phyloP scores from a whole-genome alignment of 192 early-diverging fungal genomes.

The Entomortierella chlamydospora region DNA sequence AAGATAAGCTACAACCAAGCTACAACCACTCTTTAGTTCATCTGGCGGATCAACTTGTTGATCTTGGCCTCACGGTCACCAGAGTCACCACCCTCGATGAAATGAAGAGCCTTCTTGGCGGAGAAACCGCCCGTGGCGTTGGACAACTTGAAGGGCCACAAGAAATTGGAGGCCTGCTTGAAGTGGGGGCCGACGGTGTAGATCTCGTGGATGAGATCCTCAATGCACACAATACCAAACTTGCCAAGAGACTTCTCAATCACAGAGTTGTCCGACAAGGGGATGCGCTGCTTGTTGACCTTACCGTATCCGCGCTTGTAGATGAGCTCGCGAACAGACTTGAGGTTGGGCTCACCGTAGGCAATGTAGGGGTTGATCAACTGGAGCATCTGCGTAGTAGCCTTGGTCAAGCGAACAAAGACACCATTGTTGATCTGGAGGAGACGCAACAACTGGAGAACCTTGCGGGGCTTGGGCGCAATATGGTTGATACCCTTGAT shows the following conservation, averaged over 20 bases:
- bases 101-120: conserved; percentile 94
- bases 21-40: too few relatives aligned
- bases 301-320: conserved; percentile 99
- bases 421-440: conserved; percentile 99
- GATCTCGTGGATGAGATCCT: conserved; percentile 99
- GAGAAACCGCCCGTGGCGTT: conserved; percentile 97
- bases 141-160: conserved; percentile 99
- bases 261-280: conserved; percentile 95
- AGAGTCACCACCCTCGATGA: conserved; percentile 96
- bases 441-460: conserved; percentile 97
- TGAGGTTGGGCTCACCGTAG: conserved; percentile 95
- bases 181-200: conserved; percentile 98
- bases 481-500: conserved; percentile 99
- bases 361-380: conserved; percentile 96
- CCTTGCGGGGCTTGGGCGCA: conserved; percentile 99
- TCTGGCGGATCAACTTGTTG: conserved; percentile 91
- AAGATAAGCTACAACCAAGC: too few relatives aligned
- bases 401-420: conserved; percentile 96
- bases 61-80: conserved; percentile 98
- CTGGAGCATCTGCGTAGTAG: conserved; percentile 97
- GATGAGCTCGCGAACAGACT: conserved; percentile 98
- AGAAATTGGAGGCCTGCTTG: conserved; percentile 97
- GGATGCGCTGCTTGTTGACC: conserved; percentile 96
- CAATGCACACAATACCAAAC: conserved; percentile 96
- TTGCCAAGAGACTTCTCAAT: conserved; percentile 93